Percentiles rank a stretch among this genome's conserved stretches.
phyloP scores from a whole-genome alignment of 2,329 filamentous ascomycete genomes.

The Blastomyces emzantsi region DNA sequence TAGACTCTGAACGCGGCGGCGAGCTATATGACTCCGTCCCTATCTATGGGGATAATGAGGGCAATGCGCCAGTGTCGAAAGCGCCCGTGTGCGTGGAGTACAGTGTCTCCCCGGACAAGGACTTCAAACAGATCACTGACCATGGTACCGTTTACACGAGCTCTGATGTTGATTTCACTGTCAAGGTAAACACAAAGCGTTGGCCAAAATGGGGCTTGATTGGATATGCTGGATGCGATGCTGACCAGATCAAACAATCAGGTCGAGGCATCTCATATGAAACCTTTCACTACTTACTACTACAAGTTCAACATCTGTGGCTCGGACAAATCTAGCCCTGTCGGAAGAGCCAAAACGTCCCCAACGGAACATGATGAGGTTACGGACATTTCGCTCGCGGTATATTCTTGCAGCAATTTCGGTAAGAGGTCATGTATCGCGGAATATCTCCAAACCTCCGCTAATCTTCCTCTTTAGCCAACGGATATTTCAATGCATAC shows the following conservation, averaged over 20 bases:
- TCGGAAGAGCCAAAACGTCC: conserved; percentile 63
- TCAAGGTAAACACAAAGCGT: conserved; percentile 46
- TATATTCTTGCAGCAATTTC: conserved; percentile 64
- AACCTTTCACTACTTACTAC: conserved; percentile 53
- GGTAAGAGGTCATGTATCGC: conserved; percentile 33
- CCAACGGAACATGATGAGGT: conserved; percentile 50
- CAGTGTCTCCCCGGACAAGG: conserved; percentile 46
- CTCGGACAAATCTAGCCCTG: conserved; percentile 51
- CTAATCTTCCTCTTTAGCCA: conserved; percentile 24
- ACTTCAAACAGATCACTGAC: conserved; percentile 43
- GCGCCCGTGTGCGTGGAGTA: conserved; percentile 50
- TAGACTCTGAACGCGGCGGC: conserved; percentile 44
- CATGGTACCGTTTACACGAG: conserved; percentile 58
- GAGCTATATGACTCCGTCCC: conserved; percentile 40
- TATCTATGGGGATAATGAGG: conserved; percentile 25
- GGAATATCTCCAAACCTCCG: background rate
- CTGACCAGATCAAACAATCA: conserved; percentile 21
- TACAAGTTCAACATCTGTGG: conserved; percentile 63
- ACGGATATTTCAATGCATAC: conserved; percentile 52
- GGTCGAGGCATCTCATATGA: conserved; percentile 56
- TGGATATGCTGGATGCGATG: background rate
- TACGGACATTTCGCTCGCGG: conserved; percentile 50
- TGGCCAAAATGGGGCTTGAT: conserved; percentile 11
- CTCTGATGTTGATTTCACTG: conserved; percentile 65
- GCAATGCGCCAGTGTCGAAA: conserved; percentile 7